phyloP scores from a whole-genome alignment of 768 basidiomycete genomes.

The Paxillus involutus region DNA sequence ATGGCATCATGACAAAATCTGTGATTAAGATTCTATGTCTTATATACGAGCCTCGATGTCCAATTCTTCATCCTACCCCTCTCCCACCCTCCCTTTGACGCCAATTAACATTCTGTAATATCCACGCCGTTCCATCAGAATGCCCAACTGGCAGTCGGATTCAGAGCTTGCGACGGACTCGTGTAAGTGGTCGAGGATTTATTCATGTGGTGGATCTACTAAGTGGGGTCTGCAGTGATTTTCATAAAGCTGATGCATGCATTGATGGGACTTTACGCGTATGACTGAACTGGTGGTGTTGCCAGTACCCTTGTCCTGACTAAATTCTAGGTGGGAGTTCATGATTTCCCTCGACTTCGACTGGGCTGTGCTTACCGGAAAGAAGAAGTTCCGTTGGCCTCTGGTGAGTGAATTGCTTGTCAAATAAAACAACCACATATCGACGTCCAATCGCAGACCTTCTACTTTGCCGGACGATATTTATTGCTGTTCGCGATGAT shows the following conservation, averaged over 20 bases:
- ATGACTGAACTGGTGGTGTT: constrained; percentile 11
- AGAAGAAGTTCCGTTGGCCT: constrained; percentile 46
- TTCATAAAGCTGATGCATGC: constrained; percentile 43
- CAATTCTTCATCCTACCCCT: not conserved
- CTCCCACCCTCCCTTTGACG: not conserved
- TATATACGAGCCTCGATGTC: constrained; percentile 6
- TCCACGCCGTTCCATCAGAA: constrained; percentile 12
- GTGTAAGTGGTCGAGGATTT: constrained; percentile 28
- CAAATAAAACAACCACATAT: not conserved
- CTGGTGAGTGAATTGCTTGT: constrained; percentile 34
- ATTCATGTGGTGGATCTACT: not conserved
- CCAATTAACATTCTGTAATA: not conserved
- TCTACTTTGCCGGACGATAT: constrained; percentile 48
- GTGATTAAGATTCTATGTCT: not conserved
- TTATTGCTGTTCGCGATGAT: constrained; percentile 43
- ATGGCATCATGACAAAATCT: no score
- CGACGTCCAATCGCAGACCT: constrained; percentile 30
- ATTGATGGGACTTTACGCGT: constrained; percentile 46
- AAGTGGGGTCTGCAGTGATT: constrained; percentile 29
- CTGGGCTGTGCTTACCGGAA: constrained; percentile 39
- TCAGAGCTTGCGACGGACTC: constrained; percentile 36
- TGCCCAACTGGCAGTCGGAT: constrained; percentile 43
- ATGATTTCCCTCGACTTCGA: constrained; percentile 43
- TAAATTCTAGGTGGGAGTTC: constrained; percentile 41
- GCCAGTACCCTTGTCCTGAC: not conserved